These are phyloP conservation scores for Claviceps maximensis DNA, from an alignment of 2,329 filamentous ascomycete genomes.

Conservation along the genomic window DNA sequence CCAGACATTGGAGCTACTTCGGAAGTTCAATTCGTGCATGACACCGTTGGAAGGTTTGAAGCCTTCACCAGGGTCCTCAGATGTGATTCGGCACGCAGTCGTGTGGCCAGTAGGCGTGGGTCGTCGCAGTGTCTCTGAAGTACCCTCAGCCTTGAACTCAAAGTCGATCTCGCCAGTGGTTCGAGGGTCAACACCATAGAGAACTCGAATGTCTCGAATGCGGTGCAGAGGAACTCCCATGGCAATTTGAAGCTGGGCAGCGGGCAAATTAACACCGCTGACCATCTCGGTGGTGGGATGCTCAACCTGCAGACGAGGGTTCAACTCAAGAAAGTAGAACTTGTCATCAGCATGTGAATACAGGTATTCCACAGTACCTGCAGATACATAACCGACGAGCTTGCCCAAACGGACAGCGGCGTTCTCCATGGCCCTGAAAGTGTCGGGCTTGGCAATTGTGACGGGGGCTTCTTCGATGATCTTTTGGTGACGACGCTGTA, in stretches of 20 bases:
- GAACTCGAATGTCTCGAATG: constrained; percentile 86
- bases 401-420: constrained; percentile 87
- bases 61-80: constrained; percentile 94
- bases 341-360: constrained; percentile 97
- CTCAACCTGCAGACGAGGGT: constrained; percentile 98
- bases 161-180: constrained; percentile 84
- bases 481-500: constrained; percentile 97
- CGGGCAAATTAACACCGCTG: constrained; percentile 89
- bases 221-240: constrained; percentile 96
- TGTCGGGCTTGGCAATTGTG: constrained; percentile 78
- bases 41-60: constrained; percentile 99
- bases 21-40: constrained; percentile 98
- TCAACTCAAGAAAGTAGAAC: constrained; percentile 98
- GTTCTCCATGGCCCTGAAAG: constrained; percentile 93
- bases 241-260: constrained; percentile 94
- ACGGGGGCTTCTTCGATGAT: constrained; percentile 99
- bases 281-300: constrained; percentile 99
- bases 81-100: constrained; percentile 97
- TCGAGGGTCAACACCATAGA: constrained; percentile 92
- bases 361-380: constrained; percentile 96
- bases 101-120: constrained; percentile 93
- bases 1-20: constrained; percentile 97
- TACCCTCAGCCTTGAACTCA: constrained; percentile 80
- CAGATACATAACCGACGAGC: constrained; percentile 95
- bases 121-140: constrained; percentile 71